Conservation (phyloP, 768 basidiomycete genomes). For the Postia placenta region DNA sequence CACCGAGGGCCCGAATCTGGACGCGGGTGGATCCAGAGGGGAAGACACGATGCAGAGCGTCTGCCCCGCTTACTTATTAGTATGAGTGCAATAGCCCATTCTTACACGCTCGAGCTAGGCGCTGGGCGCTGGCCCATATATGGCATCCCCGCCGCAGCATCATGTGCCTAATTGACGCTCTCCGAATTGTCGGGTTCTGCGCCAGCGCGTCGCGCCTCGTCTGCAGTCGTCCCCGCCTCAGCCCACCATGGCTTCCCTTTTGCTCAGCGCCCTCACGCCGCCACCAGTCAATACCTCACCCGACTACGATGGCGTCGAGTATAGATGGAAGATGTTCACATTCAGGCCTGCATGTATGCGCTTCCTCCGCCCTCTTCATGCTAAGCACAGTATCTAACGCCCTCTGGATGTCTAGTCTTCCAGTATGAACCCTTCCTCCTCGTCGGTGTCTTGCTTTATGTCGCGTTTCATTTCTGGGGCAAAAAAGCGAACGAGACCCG, state of each 20-base stretch:
- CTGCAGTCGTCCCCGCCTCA: not conserved
- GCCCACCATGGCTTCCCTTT: constrained; percentile 11
- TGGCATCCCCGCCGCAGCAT: not conserved
- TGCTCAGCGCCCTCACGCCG: constrained; percentile 28
- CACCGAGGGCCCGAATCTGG: too few species aligned
- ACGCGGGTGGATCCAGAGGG: too few species aligned
- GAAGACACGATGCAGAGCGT: too few species aligned
- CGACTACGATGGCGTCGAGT: constrained; percentile 73
- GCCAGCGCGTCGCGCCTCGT: not conserved
- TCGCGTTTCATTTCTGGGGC: constrained; percentile 54
- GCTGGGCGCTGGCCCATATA: not conserved
- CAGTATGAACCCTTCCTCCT: constrained; percentile 57
- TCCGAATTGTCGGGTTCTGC: too few species aligned
- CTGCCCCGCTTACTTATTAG: too few species aligned
- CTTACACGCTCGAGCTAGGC: not conserved
- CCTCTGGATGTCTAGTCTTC: constrained; percentile 43
- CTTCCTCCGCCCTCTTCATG: constrained; percentile 7
- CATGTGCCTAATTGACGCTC: not conserved
- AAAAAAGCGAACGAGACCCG: constrained; percentile 49
- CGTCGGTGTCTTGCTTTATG: constrained; percentile 46
- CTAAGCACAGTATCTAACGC: not conserved
- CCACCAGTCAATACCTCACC: constrained; percentile 45
- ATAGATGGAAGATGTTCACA: constrained; percentile 65
- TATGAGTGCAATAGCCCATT: too few species aligned
- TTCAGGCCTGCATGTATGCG: constrained; percentile 74